A percentile compares a stretch with the other conserved stretches of the same genome.
Conservation (phyloP, 352 stramenopile species). For the Phytopythium helicoides region DNA sequence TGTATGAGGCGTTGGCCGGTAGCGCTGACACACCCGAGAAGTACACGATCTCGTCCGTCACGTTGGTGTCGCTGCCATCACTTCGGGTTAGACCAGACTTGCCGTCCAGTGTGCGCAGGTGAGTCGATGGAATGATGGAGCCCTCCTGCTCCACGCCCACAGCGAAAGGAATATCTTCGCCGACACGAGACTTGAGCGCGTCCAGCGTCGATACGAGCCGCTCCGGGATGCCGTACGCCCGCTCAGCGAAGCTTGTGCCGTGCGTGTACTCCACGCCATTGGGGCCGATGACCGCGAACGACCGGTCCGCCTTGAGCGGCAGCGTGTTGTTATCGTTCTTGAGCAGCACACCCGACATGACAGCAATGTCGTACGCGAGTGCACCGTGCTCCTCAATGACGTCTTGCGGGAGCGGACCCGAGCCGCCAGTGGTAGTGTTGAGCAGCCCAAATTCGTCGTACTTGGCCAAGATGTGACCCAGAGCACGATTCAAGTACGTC, state of each 20-base stretch:
- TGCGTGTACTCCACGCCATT: constrained; percentile 33
- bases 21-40: constrained; percentile 24
- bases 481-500: constrained; percentile 26
- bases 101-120: constrained; percentile 25
- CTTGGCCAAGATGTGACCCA: constrained; percentile 27
- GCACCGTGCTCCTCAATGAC: constrained; percentile 20
- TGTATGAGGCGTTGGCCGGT: constrained; percentile 19
- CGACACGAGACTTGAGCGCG: constrained; percentile 20
- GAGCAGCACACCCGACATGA: constrained; percentile 30
- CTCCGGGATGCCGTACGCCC: too few relatives aligned
- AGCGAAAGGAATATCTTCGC: constrained; percentile 19
- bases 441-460: constrained; percentile 31
- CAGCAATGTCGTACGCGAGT: constrained; percentile 29
- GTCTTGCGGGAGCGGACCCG: constrained; percentile 17
- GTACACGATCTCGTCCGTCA: too few relatives aligned
- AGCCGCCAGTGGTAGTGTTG: constrained; percentile 19
- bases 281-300: constrained; percentile 27
- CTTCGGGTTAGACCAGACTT: constrained; percentile 18
- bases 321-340: constrained; percentile 25
- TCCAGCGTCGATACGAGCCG: constrained; percentile 20
- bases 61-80: constrained; percentile 12
- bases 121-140: constrained; percentile 25
- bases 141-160: constrained; percentile 27
- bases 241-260: constrained; percentile 28
- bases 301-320: constrained; percentile 13